A percentile compares a stretch with the other conserved stretches of the same genome.
Evolutionary conservation across 176 grass and related monocot genomes (phyloP).

Genomic region (Paspalum vaginatum): DNA sequence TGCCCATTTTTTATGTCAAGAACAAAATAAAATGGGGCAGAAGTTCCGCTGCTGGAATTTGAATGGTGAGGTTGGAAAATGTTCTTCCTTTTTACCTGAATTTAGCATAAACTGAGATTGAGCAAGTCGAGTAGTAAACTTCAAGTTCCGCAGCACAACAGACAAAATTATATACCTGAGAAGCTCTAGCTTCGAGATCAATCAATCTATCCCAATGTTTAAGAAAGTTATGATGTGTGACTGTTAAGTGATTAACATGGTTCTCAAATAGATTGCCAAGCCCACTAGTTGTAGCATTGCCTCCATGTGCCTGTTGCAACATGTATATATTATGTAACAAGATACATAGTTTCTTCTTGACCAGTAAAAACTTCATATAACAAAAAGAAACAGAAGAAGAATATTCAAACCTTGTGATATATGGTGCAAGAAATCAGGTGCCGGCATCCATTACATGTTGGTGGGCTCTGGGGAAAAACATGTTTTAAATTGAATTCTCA

Average conservation of each 20-base stretch:
- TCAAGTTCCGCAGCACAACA: constrained; percentile 4
- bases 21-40: constrained; percentile 41
- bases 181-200: constrained; percentile 85
- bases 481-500: constrained; percentile 26
- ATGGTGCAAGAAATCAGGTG: constrained; percentile 80
- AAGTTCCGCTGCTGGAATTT: constrained; percentile 42
- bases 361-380: constrained; percentile 8
- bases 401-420: constrained; percentile 79
- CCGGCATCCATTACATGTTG: constrained; percentile 77
- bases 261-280: constrained; percentile 79
- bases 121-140: background rate
- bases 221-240: constrained; percentile 72
- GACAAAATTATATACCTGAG: constrained; percentile 69
- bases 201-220: constrained; percentile 89
- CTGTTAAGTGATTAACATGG: constrained; percentile 82
- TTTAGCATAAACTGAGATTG: constrained; percentile 42
- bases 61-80: constrained; percentile 49
- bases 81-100: constrained; percentile 77
- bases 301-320: constrained; percentile 77
- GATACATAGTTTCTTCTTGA: background rate
- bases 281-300: constrained; percentile 71
- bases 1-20: constrained; percentile 69
- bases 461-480: constrained; percentile 59
- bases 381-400: background rate
- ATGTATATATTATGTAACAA: constrained; percentile 9